Base-by-base conservation (phyloP, 1,139 yeast species). In the Saccharomycopsis crataegensis region DNA sequence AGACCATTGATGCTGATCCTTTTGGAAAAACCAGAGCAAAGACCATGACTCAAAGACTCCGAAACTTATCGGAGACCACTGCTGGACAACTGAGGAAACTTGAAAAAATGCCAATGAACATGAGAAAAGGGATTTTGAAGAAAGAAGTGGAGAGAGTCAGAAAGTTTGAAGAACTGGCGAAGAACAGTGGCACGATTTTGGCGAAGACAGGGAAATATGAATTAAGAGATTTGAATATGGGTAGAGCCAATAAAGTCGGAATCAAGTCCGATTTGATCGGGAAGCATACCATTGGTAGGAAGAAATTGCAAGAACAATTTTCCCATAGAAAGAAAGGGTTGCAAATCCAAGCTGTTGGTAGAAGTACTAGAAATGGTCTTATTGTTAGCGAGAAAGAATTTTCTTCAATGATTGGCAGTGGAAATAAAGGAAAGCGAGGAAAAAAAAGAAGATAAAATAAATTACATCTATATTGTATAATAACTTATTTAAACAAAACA, bases 81-180 rank as follows among this genome's bases (percentile, higher is more conserved):
- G 34, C 14, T 70, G 78, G 49, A 56, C 66, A 57, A 44, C 60
- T 70, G 54, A 12, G 48, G 22, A 79, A 71, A 54, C 69, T 84
- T 38, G 95, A 87, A 61, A 86, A 81, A 51, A 86, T 88, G 80
- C 96, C 99, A 12, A 90, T 93, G 91, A 67, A 78, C 28, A 82
- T 89, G 75, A 77, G 97, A 56, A 86, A 86, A 64, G 96, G 96
- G 1, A 85, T 91, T 84, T 73, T 86, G 43, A 70, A 74, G 50
- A 77, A 82, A 51, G 77, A 83, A 52, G 68, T 75, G 45, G 67
- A 70, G 28, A 78, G 80, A 58, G 78, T 83, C 40, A 65, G 70
- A 6, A 79, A 79, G 62, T 78, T 76, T 64, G 96, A 87, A 65
- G 71, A 76, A 55, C 90, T 87, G 50, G 97, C 99, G 7, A 77